Conservation (phyloP, 179 eudicot species). For the Carnegiea gigantea region DNA sequence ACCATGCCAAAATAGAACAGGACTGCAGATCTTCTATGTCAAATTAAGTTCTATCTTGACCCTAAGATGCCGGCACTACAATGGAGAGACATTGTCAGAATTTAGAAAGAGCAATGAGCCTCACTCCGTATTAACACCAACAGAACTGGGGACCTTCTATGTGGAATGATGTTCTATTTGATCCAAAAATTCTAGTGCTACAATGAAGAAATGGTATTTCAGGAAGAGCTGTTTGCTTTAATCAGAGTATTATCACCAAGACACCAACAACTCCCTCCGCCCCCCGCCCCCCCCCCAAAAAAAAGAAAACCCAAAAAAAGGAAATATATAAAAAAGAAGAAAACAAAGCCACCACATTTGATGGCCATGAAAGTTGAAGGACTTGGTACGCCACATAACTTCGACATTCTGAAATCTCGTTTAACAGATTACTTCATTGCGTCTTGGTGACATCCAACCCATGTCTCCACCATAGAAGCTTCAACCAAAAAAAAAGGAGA, state of each 20-base stretch:
- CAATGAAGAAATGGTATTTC: not conserved
- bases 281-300: too few species aligned
- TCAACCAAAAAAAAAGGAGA: not conserved
- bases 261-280: not conserved
- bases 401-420: not conserved
- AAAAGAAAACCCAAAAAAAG: not conserved
- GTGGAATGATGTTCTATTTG: not conserved
- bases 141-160: not conserved
- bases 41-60: not conserved
- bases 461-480: not conserved
- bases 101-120: not conserved
- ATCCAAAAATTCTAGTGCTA: not conserved
- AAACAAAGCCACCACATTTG: not conserved
- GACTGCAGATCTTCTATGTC: not conserved
- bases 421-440: conserved; percentile 11
- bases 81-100: not conserved
- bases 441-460: conserved; percentile 2
- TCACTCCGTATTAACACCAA: not conserved
- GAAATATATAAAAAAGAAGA: too few species aligned
- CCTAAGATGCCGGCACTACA: not conserved
- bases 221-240: not conserved
- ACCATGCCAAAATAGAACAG: not conserved
- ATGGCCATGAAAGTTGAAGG: not conserved
- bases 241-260: not conserved
- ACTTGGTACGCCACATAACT: not conserved